Percentiles rank a stretch among this genome's conserved stretches.
Conservation (phyloP, 2,329 filamentous ascomycete species). For the Neopestalotiopsis sp. region DNA sequence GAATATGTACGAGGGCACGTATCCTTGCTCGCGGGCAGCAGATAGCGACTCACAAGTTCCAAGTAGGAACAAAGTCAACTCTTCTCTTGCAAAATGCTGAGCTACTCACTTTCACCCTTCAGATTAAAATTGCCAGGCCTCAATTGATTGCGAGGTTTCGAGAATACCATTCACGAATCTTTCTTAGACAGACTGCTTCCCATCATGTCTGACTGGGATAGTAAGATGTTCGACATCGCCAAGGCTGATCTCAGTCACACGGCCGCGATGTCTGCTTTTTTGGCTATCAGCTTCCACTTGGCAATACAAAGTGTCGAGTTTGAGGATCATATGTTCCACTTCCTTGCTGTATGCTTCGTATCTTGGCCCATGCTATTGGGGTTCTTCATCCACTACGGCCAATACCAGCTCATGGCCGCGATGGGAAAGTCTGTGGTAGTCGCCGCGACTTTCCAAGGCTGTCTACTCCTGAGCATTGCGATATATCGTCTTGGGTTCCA, state of each 20-base stretch:
- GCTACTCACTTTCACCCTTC: too few relatives aligned
- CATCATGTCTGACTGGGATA: neutral
- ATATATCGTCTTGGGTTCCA: constrained; percentile 44
- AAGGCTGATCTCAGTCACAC: neutral
- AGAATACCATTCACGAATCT: neutral
- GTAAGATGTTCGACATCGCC: neutral
- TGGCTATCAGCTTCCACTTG: neutral
- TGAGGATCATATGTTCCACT: neutral
- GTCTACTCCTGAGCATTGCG: constrained; percentile 36
- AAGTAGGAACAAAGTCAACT: too few relatives aligned
- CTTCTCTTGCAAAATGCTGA: too few relatives aligned
- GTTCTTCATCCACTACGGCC: neutral
- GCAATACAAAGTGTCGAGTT: neutral
- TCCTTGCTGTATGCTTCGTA: neutral
- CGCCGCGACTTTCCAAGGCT: constrained; percentile 19
- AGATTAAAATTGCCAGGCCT: too few relatives aligned
- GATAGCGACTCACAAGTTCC: too few relatives aligned
- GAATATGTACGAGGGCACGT: neutral
- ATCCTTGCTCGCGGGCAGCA: neutral
- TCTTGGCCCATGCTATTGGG: neutral
- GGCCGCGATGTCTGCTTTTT: neutral
- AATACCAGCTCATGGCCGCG: neutral
- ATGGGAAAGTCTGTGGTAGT: neutral
- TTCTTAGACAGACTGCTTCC: neutral
- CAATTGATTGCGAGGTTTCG: neutral